Evolutionary conservation across 2,329 filamentous ascomycete genomes (phyloP), one percentile per base, ranked within the genome.

Genomic region (Cytospora chrysosperma): DNA sequence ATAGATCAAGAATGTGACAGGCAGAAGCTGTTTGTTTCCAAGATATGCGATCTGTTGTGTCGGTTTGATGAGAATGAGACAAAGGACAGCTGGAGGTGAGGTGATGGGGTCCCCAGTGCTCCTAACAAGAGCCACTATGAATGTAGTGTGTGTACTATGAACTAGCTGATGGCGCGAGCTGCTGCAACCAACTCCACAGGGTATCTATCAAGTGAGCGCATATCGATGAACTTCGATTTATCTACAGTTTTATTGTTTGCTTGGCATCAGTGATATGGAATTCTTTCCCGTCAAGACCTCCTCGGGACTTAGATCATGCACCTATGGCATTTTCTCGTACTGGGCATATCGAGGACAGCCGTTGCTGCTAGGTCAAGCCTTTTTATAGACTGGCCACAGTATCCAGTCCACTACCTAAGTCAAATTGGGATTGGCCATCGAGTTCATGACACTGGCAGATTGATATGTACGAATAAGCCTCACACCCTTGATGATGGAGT

Each of bases 371-470:
- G 12, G 12, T 32, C 30, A 32, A 32, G 30, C 30, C 30, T 9
- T 32, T 10, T 9, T 7, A 10, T 32, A n/a, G 30, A 7, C 30
- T 8, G 30, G 30, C 30, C 30, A 32, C 12, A 15, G 12, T 34
- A 34, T 40, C 17, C 15, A 40, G 37, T 5, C 8, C 21, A 3
- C 17, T 30, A 30, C 5, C 17, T 30, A 30, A 9, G 28, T 57
- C 43, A 56, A 9, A 65, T 65, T 40, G 65, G 57, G 13, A 66
- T 50, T 15, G 56, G 56, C 61, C 62, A 67, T 50, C 0, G 62
- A 62, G 55, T 65, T 66, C 66, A 67, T 64, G 3, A 56, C 61
- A 49, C 64, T 66, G 17, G 27, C 26, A 58, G 21, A 15, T 34
- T 13, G 32, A 13, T 10, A 34, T 10, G 15, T 34, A 15, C 12